These are phyloP conservation scores for Oryza nivara DNA, from an alignment of 176 grass and related monocot species.

Conservation along the genomic window DNA sequence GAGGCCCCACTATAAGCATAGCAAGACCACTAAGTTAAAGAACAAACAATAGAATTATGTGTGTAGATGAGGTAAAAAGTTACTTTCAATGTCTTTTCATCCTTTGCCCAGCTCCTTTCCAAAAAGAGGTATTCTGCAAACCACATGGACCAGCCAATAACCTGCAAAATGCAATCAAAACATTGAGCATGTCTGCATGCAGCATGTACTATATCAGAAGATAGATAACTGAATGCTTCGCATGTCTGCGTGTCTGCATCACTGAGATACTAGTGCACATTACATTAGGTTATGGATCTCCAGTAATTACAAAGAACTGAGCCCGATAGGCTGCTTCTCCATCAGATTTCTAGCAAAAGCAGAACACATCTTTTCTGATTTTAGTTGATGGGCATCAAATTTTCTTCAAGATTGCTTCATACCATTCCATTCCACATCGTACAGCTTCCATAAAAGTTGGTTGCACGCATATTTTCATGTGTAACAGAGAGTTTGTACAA, in stretches of 20 bases:
- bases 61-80: conserved; percentile 10
- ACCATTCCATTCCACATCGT: neutral
- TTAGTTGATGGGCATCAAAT: neutral
- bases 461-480: neutral
- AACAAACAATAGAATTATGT: neutral
- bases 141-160: conserved; percentile 95
- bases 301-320: conserved; percentile 14
- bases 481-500: neutral
- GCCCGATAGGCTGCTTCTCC: neutral
- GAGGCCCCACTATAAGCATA: conserved; percentile 62
- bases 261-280: neutral
- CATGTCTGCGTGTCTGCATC: neutral
- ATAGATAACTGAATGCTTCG: conserved; percentile 6
- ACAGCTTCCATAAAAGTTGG: conserved; percentile 3
- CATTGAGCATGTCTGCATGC: neutral
- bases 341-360: neutral
- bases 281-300: neutral
- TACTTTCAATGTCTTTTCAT: conserved; percentile 84
- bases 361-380: neutral
- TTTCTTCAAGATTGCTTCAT: neutral
- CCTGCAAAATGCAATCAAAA: conserved; percentile 49
- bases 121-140: conserved; percentile 91
- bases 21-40: conserved; percentile 6
- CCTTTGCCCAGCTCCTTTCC: conserved; percentile 88
- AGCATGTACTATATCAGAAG: neutral